Evolutionary conservation across 148 eudicot species (phyloP).

Genomic region (Chenopodium berlandieri): DNA sequence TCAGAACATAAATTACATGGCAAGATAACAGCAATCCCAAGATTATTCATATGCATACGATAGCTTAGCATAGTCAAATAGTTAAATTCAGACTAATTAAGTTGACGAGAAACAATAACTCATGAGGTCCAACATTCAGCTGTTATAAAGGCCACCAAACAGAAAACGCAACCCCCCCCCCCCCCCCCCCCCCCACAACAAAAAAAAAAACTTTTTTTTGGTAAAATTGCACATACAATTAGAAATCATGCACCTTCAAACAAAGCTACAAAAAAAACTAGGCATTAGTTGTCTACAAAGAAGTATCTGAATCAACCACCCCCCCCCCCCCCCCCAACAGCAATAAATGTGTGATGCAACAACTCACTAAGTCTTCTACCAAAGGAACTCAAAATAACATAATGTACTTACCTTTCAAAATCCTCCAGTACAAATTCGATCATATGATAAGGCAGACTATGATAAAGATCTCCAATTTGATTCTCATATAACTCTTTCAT

Average conservation of each 20-base stretch:
- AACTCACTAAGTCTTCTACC: not conserved
- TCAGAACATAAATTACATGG: conserved; percentile 12
- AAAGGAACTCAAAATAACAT: not conserved
- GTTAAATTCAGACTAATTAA: not conserved
- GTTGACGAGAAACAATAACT: not conserved
- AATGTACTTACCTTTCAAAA: conserved; percentile 62
- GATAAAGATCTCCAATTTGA: conserved; percentile 90
- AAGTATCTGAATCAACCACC: not conserved
- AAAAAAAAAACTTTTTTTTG: not conserved
- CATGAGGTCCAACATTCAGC: not conserved
- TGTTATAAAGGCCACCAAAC: not conserved
- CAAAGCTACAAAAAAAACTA: not conserved
- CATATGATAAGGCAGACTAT: conserved; percentile 91
- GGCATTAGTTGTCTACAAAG: not conserved
- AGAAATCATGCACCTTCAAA: not conserved
- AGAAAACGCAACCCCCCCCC: not conserved
- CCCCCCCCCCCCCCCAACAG: conserved; percentile 1
- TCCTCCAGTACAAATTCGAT: conserved; percentile 81
- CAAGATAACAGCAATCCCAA: not conserved
- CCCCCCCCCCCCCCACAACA: not conserved
- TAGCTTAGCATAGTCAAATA: not conserved
- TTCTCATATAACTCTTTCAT: conserved; percentile 85
- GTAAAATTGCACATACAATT: not conserved
- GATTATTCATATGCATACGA: not conserved
- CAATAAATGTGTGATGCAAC: not conserved